Percentiles rank a stretch among this genome's conserved stretches.
Evolutionary conservation across 2,329 filamentous ascomycete genomes (phyloP).

Genomic region (Alternaria consortialis): DNA sequence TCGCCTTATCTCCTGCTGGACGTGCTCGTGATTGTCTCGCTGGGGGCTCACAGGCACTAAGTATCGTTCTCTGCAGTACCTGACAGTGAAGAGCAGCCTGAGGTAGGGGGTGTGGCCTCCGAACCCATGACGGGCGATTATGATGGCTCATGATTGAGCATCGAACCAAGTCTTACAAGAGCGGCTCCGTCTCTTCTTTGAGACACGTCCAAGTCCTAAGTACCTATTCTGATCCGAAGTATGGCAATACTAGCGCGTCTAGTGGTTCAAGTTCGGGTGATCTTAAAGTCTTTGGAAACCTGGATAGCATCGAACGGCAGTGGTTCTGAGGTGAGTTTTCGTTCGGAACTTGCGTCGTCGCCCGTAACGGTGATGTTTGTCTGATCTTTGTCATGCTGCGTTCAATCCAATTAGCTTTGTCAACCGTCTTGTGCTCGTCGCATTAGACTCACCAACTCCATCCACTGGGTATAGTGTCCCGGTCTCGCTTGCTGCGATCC

Average conservation of each 20-base stretch:
- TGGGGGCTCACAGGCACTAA: neutral
- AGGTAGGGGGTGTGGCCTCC: neutral
- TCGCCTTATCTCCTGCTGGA: neutral
- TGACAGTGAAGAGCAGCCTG: neutral
- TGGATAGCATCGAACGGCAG: constrained; percentile 25
- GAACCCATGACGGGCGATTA: neutral
- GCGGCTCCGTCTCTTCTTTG: neutral
- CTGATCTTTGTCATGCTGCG: constrained; percentile 30
- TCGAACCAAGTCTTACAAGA: neutral
- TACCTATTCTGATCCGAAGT: neutral
- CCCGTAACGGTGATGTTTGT: constrained; percentile 22
- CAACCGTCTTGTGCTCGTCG: neutral
- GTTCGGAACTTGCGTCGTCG: constrained; percentile 32
- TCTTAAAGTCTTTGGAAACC: constrained; percentile 27
- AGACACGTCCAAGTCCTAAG: neutral
- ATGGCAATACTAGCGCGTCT: neutral
- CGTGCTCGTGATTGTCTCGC: neutral
- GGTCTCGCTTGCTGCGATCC: constrained; percentile 16
- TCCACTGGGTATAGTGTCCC: constrained; percentile 31
- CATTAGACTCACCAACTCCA: constrained; percentile 29
- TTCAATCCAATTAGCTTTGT: constrained; percentile 4
- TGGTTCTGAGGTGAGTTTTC: constrained; percentile 25
- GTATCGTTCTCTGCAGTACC: neutral
- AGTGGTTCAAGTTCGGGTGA: constrained; percentile 18
- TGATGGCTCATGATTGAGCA: neutral